Conservation (phyloP, 306 rosid species). For the Cicer bijugum region DNA sequence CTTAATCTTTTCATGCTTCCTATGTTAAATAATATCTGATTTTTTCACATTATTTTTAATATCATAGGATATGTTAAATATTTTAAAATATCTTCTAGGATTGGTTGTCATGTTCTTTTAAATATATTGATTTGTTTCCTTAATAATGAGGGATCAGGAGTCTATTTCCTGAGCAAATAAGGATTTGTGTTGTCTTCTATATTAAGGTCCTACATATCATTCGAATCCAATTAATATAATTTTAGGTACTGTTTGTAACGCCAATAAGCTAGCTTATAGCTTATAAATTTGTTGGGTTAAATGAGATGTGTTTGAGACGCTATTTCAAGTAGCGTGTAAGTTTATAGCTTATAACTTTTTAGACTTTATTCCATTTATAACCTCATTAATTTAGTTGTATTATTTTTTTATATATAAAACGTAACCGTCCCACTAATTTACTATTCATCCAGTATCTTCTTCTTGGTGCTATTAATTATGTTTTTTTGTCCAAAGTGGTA, state of each 20-base stretch:
- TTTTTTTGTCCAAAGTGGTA: too few species aligned
- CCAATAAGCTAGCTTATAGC: too few species aligned
- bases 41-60: background rate
- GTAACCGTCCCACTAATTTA: too few species aligned
- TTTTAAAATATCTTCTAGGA: slow-evolving; percentile 3
- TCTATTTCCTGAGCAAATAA: background rate
- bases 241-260: background rate
- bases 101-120: background rate
- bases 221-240: background rate
- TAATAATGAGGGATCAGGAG: background rate
- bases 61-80: slow-evolving; percentile 2
- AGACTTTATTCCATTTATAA: too few species aligned
- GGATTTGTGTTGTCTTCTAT: background rate
- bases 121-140: background rate
- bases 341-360: too few species aligned
- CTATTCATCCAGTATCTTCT: too few species aligned
- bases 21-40: background rate
- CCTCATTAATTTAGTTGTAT: too few species aligned
- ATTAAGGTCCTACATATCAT: slow-evolving; percentile 17
- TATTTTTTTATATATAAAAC: too few species aligned
- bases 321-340: too few species aligned
- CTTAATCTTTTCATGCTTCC: slow-evolving; percentile 20
- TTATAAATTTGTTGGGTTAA: too few species aligned
- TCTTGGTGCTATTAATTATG: too few species aligned
- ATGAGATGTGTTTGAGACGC: too few species aligned